Conservation (phyloP, 345 rosid species). For the Sonneratia caseolaris region DNA sequence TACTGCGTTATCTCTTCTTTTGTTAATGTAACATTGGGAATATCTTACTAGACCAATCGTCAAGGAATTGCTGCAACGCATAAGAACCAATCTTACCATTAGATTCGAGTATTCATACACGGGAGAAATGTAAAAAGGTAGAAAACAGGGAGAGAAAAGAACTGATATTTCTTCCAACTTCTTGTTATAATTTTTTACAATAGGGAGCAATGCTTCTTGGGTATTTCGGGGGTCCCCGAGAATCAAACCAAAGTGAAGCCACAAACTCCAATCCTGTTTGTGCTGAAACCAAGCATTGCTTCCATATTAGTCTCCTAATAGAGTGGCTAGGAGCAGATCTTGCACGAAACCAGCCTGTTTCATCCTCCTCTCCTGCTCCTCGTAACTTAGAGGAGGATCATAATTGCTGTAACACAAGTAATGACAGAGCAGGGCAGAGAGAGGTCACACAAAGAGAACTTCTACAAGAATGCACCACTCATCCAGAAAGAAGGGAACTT, state of each 20-base stretch:
- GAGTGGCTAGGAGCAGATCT: not conserved
- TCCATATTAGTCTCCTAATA: not conserved
- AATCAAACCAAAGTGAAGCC: not conserved
- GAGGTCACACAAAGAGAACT: not conserved
- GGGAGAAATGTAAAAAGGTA: too few relatives aligned
- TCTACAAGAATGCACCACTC: not conserved
- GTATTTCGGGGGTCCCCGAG: not conserved
- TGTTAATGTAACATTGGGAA: too few relatives aligned
- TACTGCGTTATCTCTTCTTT: too few relatives aligned
- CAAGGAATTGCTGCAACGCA: too few relatives aligned
- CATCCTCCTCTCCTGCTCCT: conserved; percentile 48
- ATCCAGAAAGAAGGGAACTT: not conserved
- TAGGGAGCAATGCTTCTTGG: not conserved
- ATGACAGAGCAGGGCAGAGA: not conserved
- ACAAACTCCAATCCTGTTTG: not conserved
- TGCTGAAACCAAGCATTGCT: not conserved
- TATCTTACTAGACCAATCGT: too few relatives aligned
- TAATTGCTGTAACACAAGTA: conserved; percentile 25
- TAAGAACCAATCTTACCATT: too few relatives aligned
- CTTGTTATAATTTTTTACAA: not conserved
- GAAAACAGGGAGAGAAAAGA: not conserved
- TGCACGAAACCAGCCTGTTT: conserved; percentile 27
- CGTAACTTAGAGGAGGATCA: conserved; percentile 45
- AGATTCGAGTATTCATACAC: too few relatives aligned
- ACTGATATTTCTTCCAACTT: not conserved